Evolutionary conservation across 163 green algal genomes (phyloP), one percentile per base, ranked within the genome.

Genomic region (Chloromonas sp.): DNA sequence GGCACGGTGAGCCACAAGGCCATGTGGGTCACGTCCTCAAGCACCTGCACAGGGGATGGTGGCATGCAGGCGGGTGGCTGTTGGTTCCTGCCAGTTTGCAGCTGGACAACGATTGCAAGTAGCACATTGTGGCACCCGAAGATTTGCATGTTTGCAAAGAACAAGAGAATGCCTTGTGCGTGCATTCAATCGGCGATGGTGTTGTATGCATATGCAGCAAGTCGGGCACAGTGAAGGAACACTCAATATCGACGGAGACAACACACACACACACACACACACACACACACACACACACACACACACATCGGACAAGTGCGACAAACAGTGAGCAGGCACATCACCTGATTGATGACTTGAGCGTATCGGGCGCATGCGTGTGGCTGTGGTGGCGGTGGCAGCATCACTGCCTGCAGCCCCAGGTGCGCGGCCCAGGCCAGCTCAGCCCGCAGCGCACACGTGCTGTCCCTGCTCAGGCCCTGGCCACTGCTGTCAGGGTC

Each of bases 381-480:
- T 0, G 85, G 88, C 3, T 84, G 82, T 36, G 82, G 80, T 1
- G 85, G 82, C 13, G 87, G 1, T 1, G 89, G 89, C 79, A 94
- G 83, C 58, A 94, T 58, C 57, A 94, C 89, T 60, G 91, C 91
- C 82, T 92, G 96, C 83, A 98, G 87, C 2, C 93, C 95, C 15
- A 98, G 89, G 91, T 99, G 96, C 1, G 89, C 91, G 11, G 96
- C 96, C 96, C 97, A 99, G 1, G 85, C 92, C 76, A 99, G 93
- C 92, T 99, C 93, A 85, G 95, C 88, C 57, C 85, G 80, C 71
- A 99, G 89, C 0, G 91, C 92, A 1, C 85, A 85, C 81, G 92
- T 88, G 71, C 91, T 95, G 82, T 93, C 88, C 1, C 83, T 60
- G 0, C 87, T 83, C 61, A 94, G n/a, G 0, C 70, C 77, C 0